Conservation (phyloP, 306 rosid genomes). For the Vicia villosa region DNA sequence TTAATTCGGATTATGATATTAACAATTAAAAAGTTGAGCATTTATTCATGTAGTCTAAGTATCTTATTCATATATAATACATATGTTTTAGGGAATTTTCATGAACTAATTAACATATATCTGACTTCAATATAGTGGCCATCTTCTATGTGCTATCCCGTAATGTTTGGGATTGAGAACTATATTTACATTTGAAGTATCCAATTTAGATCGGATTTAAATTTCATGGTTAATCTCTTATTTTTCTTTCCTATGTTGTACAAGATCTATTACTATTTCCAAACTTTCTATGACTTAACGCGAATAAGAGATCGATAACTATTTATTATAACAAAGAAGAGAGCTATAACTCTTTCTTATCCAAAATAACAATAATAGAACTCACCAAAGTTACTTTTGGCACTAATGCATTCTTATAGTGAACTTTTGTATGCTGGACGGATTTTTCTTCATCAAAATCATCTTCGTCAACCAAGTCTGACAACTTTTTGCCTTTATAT, state of each 20-base stretch:
- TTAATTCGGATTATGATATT: not conserved
- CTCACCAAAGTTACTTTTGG: slow-evolving; percentile 79
- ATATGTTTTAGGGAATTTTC: not conserved
- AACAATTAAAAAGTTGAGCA: not conserved
- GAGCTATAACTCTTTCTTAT: not conserved
- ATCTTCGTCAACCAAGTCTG: slow-evolving; percentile 71
- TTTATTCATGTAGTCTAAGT: not conserved
- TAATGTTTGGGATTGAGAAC: not conserved
- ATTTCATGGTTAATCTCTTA: slow-evolving; percentile 8
- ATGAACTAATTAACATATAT: not conserved
- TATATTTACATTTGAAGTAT: slow-evolving; percentile 4
- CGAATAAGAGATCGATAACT: not conserved
- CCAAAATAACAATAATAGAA: slow-evolving; percentile 8
- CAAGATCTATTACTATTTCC: slow-evolving; percentile 2
- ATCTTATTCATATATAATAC: not conserved
- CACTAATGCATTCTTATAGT: slow-evolving; percentile 64
- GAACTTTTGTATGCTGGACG: slow-evolving; percentile 64
- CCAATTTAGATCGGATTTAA: slow-evolving; percentile 3
- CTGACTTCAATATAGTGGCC: not conserved
- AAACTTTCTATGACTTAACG: not conserved
- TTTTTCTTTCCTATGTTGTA: slow-evolving; percentile 6
- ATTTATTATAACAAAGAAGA: not conserved
- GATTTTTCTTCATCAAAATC: slow-evolving; percentile 80
- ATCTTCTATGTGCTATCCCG: not conserved
- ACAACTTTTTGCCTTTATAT: slow-evolving; percentile 68